Percentiles rank a stretch among this genome's conserved stretches.
These are phyloP conservation scores for Musa beccarii DNA, from an alignment of 176 grass and related monocot genomes.

Conservation along the genomic window DNA sequence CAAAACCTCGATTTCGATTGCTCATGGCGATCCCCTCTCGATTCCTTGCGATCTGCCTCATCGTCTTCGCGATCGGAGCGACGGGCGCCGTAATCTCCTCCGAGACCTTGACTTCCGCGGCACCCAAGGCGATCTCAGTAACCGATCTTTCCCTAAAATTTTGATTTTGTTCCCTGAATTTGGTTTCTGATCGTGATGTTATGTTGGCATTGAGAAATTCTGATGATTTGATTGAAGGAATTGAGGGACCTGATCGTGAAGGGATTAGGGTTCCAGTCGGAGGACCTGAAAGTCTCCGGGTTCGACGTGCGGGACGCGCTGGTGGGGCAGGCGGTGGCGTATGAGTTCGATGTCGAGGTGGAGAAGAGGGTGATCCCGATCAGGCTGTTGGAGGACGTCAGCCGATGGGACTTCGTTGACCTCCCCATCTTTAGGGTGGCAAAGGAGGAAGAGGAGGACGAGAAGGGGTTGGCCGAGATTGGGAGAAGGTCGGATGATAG, in stretches of 20 bases:
- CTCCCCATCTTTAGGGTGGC: constrained; percentile 62
- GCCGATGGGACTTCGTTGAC: constrained; percentile 76
- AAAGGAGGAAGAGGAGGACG: constrained; percentile 33
- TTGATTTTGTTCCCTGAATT: not conserved
- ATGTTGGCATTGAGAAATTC: not conserved
- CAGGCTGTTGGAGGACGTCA: constrained; percentile 80
- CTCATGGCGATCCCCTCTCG: constrained; percentile 37
- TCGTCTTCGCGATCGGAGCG: constrained; percentile 28
- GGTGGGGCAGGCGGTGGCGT: constrained; percentile 75
- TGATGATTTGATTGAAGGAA: constrained; percentile 35
- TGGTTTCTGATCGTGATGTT: not conserved
- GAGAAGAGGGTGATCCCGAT: constrained; percentile 60
- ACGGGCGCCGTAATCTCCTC: constrained; percentile 27
- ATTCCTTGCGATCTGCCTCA: constrained; percentile 32
- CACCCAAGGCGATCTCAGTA: constrained; percentile 71
- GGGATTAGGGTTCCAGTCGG: constrained; percentile 71
- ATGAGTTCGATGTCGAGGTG: constrained; percentile 83
- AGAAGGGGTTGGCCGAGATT: constrained; percentile 52
- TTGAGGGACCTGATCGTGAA: constrained; percentile 76
- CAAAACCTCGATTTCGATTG: not conserved
- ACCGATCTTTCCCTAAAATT: not conserved
- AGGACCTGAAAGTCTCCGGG: constrained; percentile 72
- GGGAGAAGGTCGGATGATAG: constrained; percentile 19
- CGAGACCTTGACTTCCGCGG: constrained; percentile 28
- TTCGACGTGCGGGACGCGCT: constrained; percentile 82